Evolutionary conservation across 2,329 filamentous ascomycete species (phyloP).

Genomic region (Macrophomina pseudophaseolina): DNA sequence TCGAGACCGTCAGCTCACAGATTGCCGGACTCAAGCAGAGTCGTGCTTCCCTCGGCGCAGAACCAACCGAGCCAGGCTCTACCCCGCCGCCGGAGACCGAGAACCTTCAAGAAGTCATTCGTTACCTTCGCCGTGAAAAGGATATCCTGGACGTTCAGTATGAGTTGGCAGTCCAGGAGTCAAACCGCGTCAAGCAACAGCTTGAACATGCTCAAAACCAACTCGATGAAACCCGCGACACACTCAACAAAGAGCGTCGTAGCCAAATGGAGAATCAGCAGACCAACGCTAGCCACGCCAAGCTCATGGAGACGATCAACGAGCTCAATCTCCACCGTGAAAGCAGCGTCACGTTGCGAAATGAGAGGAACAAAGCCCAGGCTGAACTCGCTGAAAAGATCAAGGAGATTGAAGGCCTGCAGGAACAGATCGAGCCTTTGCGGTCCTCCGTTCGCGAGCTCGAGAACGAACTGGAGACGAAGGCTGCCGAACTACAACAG

Average conservation of each 20-base stretch:
- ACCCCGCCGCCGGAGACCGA: conserved; percentile 67
- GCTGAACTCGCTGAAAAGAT: conserved; percentile 76
- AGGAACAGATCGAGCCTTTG: conserved; percentile 78
- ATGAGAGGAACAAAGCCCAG: conserved; percentile 81
- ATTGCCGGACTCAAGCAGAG: conserved; percentile 80
- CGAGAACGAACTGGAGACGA: conserved; percentile 78
- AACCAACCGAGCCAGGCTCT: conserved; percentile 56
- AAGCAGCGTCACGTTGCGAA: conserved; percentile 88
- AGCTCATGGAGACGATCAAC: conserved; percentile 92
- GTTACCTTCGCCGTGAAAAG: conserved; percentile 91
- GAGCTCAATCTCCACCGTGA: conserved; percentile 96
- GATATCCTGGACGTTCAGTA: conserved; percentile 98
- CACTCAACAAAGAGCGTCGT: conserved; percentile 87
- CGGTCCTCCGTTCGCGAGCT: conserved; percentile 81
- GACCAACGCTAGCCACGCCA: conserved; percentile 79
- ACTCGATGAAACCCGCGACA: conserved; percentile 85
- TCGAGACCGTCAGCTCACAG: conserved; percentile 82
- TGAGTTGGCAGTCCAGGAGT: conserved; percentile 85
- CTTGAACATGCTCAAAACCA: conserved; percentile 85
- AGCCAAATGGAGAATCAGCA: conserved; percentile 75
- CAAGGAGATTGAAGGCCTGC: conserved; percentile 74
- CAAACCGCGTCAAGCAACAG: conserved; percentile 87
- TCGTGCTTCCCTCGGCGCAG: conserved; percentile 60
- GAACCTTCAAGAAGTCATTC: conserved; percentile 87
- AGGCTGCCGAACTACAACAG: conserved; percentile 86